These are phyloP conservation scores for Trametes cingulata DNA, from an alignment of 768 basidiomycete species.

Conservation along the genomic window DNA sequence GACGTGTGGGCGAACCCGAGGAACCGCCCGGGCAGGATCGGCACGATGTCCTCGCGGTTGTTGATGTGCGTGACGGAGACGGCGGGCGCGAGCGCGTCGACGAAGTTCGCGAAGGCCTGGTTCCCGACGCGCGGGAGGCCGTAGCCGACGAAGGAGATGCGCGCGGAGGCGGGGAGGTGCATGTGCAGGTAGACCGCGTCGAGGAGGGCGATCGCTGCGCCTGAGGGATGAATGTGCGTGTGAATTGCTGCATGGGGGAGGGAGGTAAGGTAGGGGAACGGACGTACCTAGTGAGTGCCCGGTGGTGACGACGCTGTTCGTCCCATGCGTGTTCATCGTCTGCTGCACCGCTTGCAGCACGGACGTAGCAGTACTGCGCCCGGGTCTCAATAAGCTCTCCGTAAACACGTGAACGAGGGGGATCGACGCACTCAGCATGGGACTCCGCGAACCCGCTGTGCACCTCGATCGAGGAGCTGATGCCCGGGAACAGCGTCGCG, in stretches of 20 bases:
- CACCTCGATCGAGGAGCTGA: constrained; percentile 41
- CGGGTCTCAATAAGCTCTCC: background rate
- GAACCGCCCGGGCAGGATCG: constrained; percentile 35
- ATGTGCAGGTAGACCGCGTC: constrained; percentile 56
- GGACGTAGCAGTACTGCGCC: constrained; percentile 38
- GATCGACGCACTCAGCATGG: constrained; percentile 44
- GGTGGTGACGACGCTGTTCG: constrained; percentile 44
- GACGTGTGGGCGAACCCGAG: constrained; percentile 49
- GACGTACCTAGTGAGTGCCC: constrained; percentile 43
- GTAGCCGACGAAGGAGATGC: constrained; percentile 28
- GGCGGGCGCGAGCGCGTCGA: constrained; percentile 48
- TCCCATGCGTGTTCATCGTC: constrained; percentile 37
- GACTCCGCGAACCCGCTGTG: constrained; percentile 49
- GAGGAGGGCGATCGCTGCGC: constrained; percentile 54
- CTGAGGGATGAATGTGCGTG: constrained; percentile 23
- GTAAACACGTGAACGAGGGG: background rate
- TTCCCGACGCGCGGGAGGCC: constrained; percentile 49
- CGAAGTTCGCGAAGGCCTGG: constrained; percentile 58
- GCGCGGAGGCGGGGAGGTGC: constrained; percentile 40
- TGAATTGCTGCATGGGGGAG: too few relatives aligned
- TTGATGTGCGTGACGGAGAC: constrained; percentile 53
- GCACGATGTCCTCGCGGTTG: constrained; percentile 47
- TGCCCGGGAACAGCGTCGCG: constrained; percentile 50
- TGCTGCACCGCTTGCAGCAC: constrained; percentile 47
- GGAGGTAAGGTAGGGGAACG: background rate